These are phyloP conservation scores for Aegilops tauschii DNA, from an alignment of 176 grass and related monocot genomes.

Conservation along the genomic window DNA sequence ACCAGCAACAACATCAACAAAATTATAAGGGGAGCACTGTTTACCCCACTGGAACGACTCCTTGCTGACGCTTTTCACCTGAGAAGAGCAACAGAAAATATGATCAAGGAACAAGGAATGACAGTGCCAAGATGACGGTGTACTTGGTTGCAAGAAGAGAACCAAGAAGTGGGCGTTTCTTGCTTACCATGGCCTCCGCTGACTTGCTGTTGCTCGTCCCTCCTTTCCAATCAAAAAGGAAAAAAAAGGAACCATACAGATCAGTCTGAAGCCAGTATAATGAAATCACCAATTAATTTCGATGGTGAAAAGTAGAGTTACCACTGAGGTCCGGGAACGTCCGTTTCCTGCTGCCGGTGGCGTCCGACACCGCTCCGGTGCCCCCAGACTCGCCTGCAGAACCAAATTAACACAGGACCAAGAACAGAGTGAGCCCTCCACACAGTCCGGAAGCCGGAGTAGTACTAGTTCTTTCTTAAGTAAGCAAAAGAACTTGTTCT, in stretches of 20 bases:
- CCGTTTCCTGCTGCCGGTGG: constrained; percentile 34
- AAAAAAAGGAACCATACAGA: no score
- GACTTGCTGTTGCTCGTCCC: constrained; percentile 65
- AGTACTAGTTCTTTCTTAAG: neutral
- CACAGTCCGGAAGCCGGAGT: neutral
- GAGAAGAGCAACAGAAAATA: neutral
- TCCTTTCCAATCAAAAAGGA: neutral
- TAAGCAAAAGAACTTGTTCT: neutral
- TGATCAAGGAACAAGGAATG: neutral
- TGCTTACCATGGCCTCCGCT: constrained; percentile 69
- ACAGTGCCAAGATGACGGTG: neutral
- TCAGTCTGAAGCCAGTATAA: neutral
- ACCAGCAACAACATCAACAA: neutral
- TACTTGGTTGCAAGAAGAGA: neutral
- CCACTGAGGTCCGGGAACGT: constrained; percentile 44
- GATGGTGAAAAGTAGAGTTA: neutral
- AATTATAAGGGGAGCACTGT: neutral
- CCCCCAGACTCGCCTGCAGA: constrained; percentile 26
- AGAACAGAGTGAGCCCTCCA: neutral
- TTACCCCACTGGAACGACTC: constrained; percentile 94
- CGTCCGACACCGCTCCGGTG: constrained; percentile 31
- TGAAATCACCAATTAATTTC: neutral
- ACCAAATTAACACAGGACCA: neutral
- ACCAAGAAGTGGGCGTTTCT: neutral
- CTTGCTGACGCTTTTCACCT: constrained; percentile 76